Evolutionary conservation across 2,329 filamentous ascomycete species (phyloP).

Genomic region (Colletotrichum ledebouriae): DNA sequence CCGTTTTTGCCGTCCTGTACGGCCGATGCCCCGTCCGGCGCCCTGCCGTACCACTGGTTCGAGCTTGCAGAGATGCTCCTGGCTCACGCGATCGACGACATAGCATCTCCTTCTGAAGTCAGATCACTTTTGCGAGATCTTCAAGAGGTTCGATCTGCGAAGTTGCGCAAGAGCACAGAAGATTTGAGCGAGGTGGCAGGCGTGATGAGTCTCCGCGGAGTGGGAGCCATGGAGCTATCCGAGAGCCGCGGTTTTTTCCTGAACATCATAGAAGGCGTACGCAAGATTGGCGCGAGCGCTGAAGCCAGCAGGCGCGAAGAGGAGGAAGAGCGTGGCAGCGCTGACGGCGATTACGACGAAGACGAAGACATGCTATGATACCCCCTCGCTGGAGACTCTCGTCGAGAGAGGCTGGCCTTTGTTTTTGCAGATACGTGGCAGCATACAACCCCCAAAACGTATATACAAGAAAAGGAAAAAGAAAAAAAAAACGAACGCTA

Average conservation of each 20-base stretch:
- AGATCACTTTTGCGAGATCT: conserved; percentile 83
- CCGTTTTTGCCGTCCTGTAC: conserved; percentile 86
- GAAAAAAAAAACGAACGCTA: neutral
- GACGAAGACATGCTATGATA: conserved; percentile 63
- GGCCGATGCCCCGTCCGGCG: conserved; percentile 74
- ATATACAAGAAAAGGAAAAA: neutral
- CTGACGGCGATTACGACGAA: conserved; percentile 73
- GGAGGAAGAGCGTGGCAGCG: conserved; percentile 75
- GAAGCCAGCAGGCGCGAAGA: conserved; percentile 84
- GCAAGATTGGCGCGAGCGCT: conserved; percentile 84
- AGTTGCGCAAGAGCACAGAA: conserved; percentile 82
- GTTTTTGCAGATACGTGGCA: conserved; percentile 1
- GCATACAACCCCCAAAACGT: neutral
- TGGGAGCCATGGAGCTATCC: conserved; percentile 93
- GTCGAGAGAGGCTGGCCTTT: conserved; percentile 8
- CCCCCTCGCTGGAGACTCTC: conserved; percentile 22
- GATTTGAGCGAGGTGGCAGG: conserved; percentile 80
- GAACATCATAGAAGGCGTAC: conserved; percentile 88
- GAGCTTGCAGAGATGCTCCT: conserved; percentile 91
- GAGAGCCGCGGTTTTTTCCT: conserved; percentile 88
- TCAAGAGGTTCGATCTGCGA: conserved; percentile 89
- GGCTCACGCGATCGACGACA: conserved; percentile 86
- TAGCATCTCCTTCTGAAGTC: conserved; percentile 79
- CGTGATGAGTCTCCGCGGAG: conserved; percentile 77
- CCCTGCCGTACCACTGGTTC: conserved; percentile 94